Evolutionary conservation across 169 alveolate species (phyloP).

Genomic region (Babesia divergens): DNA sequence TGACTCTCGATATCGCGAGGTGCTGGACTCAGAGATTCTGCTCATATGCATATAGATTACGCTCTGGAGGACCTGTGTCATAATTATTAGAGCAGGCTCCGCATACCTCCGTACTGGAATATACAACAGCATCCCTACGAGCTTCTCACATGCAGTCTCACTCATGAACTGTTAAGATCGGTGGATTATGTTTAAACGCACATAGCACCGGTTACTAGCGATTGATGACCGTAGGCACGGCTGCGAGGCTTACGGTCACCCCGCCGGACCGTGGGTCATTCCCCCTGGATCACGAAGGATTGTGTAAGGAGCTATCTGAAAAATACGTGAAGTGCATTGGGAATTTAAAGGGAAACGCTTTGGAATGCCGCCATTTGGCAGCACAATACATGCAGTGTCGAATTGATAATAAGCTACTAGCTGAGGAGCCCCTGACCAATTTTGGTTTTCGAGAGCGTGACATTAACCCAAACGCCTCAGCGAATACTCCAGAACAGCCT

Average conservation of each 20-base stretch:
- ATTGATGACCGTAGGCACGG: slow-evolving; percentile 50
- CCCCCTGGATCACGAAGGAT: slow-evolving; percentile 70
- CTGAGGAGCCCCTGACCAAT: slow-evolving; percentile 46
- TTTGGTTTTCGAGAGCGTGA: slow-evolving; percentile 55
- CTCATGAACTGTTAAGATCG: too few species aligned
- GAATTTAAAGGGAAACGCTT: slow-evolving; percentile 45
- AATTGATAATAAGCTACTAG: slow-evolving; percentile 52
- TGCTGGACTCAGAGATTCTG: too few species aligned
- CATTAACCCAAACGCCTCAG: not conserved
- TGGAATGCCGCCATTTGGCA: slow-evolving; percentile 51
- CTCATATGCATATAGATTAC: too few species aligned
- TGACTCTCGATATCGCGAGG: too few species aligned
- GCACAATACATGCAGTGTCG: slow-evolving; percentile 64
- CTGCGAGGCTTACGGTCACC: slow-evolving; percentile 35
- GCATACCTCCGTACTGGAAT: too few species aligned
- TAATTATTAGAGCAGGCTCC: too few species aligned
- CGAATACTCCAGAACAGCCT: not conserved
- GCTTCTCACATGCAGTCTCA: too few species aligned
- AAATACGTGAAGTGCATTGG: slow-evolving; percentile 51
- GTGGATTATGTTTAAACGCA: too few species aligned
- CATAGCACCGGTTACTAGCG: not conserved
- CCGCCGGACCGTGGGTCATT: slow-evolving; percentile 75
- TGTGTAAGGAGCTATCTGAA: slow-evolving; percentile 34
- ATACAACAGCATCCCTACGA: too few species aligned
- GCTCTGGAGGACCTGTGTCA: too few species aligned